Evolutionary conservation across 1,139 yeast species (phyloP), one percentile per base, ranked within the genome.

Genomic region (Debaryomycetaceae sp.): DNA sequence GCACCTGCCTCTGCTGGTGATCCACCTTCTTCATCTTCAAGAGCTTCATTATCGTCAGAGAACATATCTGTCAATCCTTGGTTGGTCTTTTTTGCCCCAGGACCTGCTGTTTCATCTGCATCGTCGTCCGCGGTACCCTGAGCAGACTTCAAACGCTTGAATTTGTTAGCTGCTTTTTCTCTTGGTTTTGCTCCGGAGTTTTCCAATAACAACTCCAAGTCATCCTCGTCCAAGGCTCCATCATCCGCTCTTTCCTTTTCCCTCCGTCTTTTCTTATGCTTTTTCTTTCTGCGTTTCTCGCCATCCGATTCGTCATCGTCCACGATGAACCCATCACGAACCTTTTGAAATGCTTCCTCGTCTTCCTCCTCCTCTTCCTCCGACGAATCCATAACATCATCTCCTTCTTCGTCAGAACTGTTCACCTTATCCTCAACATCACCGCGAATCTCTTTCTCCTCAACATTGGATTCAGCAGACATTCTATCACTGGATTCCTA

Each of bases 291-390:
- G 46, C 68, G 77, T 5, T 70, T 73, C 34, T 62, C 73, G 13
- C 67, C 78, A 11, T 68, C 83, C 31, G 78, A 86, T 14, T 80
- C 88, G 27, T 83, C 95, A 55, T 89, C 97, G 56, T 89, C 97
- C 9, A 90, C 97, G 59, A 91, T 91, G 65, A 91, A 90, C 0
- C 97, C 98, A 53, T 89, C 96, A 45, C 93, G 82, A 37, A 91
- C 84, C 63, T 82, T 78, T 52, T 80, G 71, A 40, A 83, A 80
- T 52, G 85, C 93, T 50, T 85, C 93, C 59, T 83, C 91, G 55
- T 84, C 88, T 24, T 82, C 86, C 13, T 84, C 91, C 39, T 80
- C 82, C 36, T 84, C 90, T 20, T 83, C 89, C 46, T 84, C 91
- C 48, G 89, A 83, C 8, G 88, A 84, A 51, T 83, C 88, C 49